A percentile compares a stretch with the other conserved stretches of the same genome.
phyloP scores from a whole-genome alignment of 2,329 filamentous ascomycete genomes.

The Chaetomium sp. region DNA sequence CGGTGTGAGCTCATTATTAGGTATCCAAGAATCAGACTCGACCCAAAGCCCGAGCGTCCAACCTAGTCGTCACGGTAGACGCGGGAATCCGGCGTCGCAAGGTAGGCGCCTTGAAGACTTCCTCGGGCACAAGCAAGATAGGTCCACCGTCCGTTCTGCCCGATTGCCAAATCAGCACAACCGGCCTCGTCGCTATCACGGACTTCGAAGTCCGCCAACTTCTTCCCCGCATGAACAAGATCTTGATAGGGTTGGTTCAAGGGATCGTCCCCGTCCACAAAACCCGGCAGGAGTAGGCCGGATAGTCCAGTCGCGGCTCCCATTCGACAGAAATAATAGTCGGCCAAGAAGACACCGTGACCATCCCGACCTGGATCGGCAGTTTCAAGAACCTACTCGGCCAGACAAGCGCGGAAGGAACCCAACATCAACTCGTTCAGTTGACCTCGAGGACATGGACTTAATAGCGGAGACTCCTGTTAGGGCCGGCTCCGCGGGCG shows the following conservation, averaged over 20 bases:
- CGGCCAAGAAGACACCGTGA: not conserved
- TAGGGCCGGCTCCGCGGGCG: not conserved
- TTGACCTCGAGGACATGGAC: not conserved
- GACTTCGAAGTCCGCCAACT: conserved; percentile 21
- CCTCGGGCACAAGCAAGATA: not conserved
- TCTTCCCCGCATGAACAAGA: conserved; percentile 14
- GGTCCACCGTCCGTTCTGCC: not conserved
- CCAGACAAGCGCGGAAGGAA: not conserved
- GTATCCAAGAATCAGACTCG: no score
- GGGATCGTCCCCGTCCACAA: not conserved
- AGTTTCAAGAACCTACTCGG: not conserved
- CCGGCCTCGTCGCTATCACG: conserved; percentile 9
- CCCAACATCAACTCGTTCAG: not conserved
- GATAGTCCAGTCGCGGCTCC: conserved; percentile 16
- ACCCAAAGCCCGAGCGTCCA: not conserved
- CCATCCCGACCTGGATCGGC: not conserved
- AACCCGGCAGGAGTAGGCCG: not conserved
- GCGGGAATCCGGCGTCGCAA: not conserved
- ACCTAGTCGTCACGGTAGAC: not conserved
- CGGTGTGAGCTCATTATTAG: not conserved
- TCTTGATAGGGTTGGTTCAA: not conserved
- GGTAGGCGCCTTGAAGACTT: conserved; percentile 6
- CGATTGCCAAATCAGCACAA: not conserved
- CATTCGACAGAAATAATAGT: conserved; percentile 9
- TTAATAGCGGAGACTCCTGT: not conserved